These are phyloP conservation scores for Termitomyces sp. DNA, from an alignment of 768 basidiomycete genomes.

Conservation along the genomic window DNA sequence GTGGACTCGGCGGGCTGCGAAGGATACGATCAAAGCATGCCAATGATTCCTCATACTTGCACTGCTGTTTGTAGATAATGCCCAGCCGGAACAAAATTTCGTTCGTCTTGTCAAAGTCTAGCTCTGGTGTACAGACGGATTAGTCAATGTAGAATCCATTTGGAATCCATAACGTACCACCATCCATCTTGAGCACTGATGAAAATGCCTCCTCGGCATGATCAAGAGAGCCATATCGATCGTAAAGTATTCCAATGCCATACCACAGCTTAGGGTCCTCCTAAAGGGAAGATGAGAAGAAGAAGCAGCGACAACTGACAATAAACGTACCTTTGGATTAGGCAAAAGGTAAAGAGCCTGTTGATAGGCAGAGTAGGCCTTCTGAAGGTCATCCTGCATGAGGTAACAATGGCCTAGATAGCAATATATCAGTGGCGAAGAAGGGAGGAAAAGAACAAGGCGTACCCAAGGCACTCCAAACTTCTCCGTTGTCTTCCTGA, in stretches of 20 bases:
- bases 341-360: conserved; percentile 95
- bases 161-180: conserved; percentile 53
- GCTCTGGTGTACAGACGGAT: conserved; percentile 27
- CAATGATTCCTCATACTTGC: conserved; percentile 85
- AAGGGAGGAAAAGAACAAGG: conserved; percentile 18
- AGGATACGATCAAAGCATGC: conserved; percentile 96
- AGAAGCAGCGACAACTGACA: conserved; percentile 6
- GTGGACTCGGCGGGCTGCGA: conserved; percentile 89
- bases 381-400: conserved; percentile 99
- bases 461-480: conserved; percentile 92
- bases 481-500: conserved; percentile 96
- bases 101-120: conserved; percentile 97
- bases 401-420: conserved; percentile 88
- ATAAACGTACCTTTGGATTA: conserved; percentile 74
- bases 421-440: conserved; percentile 14
- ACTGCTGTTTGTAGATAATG: conserved; percentile 99
- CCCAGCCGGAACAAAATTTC: conserved; percentile 97
- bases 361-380: conserved; percentile 97
- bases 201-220: conserved; percentile 99
- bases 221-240: conserved; percentile 96
- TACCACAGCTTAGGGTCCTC: conserved; percentile 99
- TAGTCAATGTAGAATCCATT: conserved; percentile 8
- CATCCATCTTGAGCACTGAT: conserved; percentile 94
- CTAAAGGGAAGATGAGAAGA: conserved; percentile 23
- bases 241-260: conserved; percentile 97